Evolutionary conservation across 2,329 filamentous ascomycete species (phyloP), one percentile per base, ranked within the genome.

Genomic region (Chaetothyriales sp.): DNA sequence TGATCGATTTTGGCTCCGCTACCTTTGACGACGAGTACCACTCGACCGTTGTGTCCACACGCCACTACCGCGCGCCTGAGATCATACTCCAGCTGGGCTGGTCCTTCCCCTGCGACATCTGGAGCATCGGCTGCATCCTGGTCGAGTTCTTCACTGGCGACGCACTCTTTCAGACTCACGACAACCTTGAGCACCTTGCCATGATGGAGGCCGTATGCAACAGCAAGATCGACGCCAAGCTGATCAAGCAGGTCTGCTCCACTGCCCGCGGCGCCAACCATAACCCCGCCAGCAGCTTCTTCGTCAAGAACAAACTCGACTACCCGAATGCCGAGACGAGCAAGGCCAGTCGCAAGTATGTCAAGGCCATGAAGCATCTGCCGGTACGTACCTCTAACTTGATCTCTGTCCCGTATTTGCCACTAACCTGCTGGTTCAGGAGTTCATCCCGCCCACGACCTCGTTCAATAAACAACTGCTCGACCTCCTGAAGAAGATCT

Each of bases 1-100:
- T 83, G 46, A 83, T 83, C 56, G 79, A 83, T 62, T 83, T 83
- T 64, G 79, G 79, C 6, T 81, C 78, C 18, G 79, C 79, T 15
- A 83, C 79, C 0, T 83, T 83, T 58, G 76, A 83, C 51, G 79
- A 83, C 56, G 79, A 82, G 63, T 82, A 83, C 55, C 79, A 83
- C 60, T 81, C 78, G 10, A 81, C 78, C 1, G 79, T 83, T 1
- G 79, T 83, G 5, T 81, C 79, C 6, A 83, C 79, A 5, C 68
- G 79, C 44, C 79, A 83, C 62, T 83, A 83, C 60, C 73, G 79
- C 53, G 79, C 79, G 5, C 79, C 79, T 0, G 79, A 83, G 62
- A 83, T 83, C 56, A 83, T 83, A 22, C 67, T 83, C 32, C 80
- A 81, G 51, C 70, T 82, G 20, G 79, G 79, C 18, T 83, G 79